A percentile compares a stretch with the other conserved stretches of the same genome.
phyloP scores from a whole-genome alignment of 768 basidiomycete genomes.

The Rhizopogon sp. region DNA sequence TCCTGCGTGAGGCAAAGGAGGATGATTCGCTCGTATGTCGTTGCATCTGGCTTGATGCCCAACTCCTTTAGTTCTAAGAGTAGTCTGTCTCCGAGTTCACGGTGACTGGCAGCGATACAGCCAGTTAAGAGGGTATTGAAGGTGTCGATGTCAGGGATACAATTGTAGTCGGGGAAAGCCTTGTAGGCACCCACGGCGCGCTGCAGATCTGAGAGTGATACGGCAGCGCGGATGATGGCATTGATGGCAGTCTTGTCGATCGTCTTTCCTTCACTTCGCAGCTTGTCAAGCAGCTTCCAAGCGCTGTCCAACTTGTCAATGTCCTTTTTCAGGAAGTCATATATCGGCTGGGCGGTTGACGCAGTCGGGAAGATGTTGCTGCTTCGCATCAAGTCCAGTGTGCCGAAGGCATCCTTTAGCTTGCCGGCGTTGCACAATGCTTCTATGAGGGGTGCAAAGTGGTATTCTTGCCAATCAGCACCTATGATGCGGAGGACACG shows the following conservation, averaged over 20 bases:
- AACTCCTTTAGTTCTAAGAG: slow-evolving; percentile 61
- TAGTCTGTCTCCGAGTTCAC: slow-evolving; percentile 63
- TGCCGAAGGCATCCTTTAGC: slow-evolving; percentile 57
- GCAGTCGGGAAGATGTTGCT: slow-evolving; percentile 43
- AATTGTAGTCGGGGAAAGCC: slow-evolving; percentile 47
- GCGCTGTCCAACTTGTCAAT: slow-evolving; percentile 55
- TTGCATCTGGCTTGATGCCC: slow-evolving; percentile 47
- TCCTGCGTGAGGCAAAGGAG: slow-evolving; percentile 64
- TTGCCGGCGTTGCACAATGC: slow-evolving; percentile 56
- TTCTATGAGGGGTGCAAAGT: slow-evolving; percentile 75
- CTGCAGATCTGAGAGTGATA: slow-evolving; percentile 59
- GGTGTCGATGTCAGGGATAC: slow-evolving; percentile 55
- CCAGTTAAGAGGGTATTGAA: slow-evolving; percentile 68
- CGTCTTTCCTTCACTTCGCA: slow-evolving; percentile 45
- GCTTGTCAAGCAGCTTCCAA: slow-evolving; percentile 59
- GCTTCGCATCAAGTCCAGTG: slow-evolving; percentile 55
- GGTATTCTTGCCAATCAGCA: slow-evolving; percentile 57
- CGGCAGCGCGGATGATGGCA: slow-evolving; percentile 59
- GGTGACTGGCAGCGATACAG: slow-evolving; percentile 54
- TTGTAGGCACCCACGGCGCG: slow-evolving; percentile 78
- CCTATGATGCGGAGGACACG: slow-evolving; percentile 46
- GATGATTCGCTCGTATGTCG: slow-evolving; percentile 67
- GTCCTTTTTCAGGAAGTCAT: slow-evolving; percentile 40
- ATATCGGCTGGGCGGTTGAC: slow-evolving; percentile 51
- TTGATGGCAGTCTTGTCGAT: slow-evolving; percentile 62